Evolutionary conservation across 2,329 filamentous ascomycete species (phyloP).

Genomic region (Chaetomium sp.): DNA sequence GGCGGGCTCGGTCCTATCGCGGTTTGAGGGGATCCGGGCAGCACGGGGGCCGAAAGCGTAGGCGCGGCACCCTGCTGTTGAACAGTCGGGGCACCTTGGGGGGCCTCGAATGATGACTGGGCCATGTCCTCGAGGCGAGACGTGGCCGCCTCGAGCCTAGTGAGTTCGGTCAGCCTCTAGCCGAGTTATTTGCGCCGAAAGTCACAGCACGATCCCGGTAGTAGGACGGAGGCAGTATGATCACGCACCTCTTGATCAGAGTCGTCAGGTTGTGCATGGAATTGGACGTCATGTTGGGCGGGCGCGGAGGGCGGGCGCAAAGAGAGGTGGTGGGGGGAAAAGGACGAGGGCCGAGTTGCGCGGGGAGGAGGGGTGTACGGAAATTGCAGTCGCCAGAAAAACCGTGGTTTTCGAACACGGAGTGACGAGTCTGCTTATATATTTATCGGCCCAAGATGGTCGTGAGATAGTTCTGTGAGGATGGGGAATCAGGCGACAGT

Average conservation of each 20-base stretch:
- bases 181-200: conserved; percentile 29
- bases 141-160: conserved; percentile 93
- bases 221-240: not conserved
- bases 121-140: conserved; percentile 96
- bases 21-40: conserved; percentile 30
- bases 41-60: conserved; percentile 36
- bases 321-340: not conserved
- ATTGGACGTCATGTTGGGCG: conserved; percentile 65
- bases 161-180: conserved; percentile 49
- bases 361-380: not conserved
- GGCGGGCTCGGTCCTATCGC: conserved; percentile 41
- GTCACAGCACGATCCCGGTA: not conserved
- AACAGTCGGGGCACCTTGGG: conserved; percentile 53
- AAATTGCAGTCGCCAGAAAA: not conserved
- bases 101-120: conserved; percentile 66
- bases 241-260: conserved; percentile 89
- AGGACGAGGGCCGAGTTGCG: not conserved
- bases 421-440: not conserved
- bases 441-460: not conserved
- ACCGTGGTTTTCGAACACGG: not conserved
- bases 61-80: conserved; percentile 43
- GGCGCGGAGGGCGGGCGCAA: not conserved
- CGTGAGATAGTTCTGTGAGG: not conserved
- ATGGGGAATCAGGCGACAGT: not conserved
- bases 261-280: conserved; percentile 97